Evolutionary conservation across 768 basidiomycete genomes (phyloP), one percentile per base, ranked within the genome.

Genomic region (Piloderma croceum): DNA sequence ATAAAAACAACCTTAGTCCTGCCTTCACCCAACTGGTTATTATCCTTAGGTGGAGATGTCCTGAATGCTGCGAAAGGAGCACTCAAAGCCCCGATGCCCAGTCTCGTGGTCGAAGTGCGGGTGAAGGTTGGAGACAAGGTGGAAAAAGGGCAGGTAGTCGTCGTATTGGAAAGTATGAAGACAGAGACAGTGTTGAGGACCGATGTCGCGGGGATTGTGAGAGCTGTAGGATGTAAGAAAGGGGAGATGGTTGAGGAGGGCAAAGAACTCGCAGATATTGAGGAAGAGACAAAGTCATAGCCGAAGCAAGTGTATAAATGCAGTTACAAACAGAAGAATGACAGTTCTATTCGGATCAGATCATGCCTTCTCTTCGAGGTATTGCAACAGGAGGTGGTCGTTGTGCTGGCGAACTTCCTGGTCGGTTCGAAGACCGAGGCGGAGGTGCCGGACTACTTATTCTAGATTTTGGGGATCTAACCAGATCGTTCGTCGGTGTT

Each of bases 161-260:
- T 91, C 22, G 78, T 93, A 5, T 63, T 94, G 54, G 92, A 94
- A 65, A 94, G 91, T 55, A 97, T 96, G 92, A 97, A 97, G 77
- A 96, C 91, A 48, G 91, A 94, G 65, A 93, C 86, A 27, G 85
- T 90, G 31, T 60, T 96, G 47, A 71, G 90, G 39, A 79, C 89
- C 11, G 73, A 79, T 44, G 67, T 65, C 6, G 65, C 73, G 25
- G 92, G 90, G 4, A 65, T 80, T 5, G 81, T 94, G 6, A 79
- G 70, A 50, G 67, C 73, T 33, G 76, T 94, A 11, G 77, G 76
- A 11, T 92, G 88, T 54, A 73, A 67, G 60, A 83, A 85, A 52
- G 92, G 92, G 3, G 86, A 92, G 61, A 90, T 92, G 80, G 90
- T 94, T 1, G 84, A 88, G 48, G 90, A 94, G 55, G 89, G 90